These are phyloP conservation scores for Vitis hybrid DNA, from an alignment of 177 flowering plant species.

Conservation along the genomic window DNA sequence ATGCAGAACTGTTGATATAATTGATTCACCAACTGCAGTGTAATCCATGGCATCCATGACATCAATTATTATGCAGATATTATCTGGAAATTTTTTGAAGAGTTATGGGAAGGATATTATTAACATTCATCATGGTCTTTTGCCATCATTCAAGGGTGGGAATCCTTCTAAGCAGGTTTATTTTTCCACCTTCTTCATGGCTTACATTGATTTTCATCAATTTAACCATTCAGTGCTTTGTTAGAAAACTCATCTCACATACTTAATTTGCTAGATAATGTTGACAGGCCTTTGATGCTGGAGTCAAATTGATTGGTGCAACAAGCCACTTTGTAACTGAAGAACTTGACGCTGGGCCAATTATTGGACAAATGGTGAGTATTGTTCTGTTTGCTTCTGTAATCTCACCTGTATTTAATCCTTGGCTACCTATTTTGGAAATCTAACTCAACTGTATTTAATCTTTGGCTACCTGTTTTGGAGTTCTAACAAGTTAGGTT, in stretches of 20 bases:
- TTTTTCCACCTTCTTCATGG: slow-evolving; percentile 1
- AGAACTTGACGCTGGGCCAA: slow-evolving; percentile 89
- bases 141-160: slow-evolving; percentile 97
- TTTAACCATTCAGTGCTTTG: slow-evolving; percentile 1
- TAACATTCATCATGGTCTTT: slow-evolving; percentile 93
- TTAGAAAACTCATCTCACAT: slow-evolving; percentile 8
- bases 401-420: background rate
- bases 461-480: background rate
- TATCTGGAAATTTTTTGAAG: slow-evolving; percentile 67
- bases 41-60: background rate
- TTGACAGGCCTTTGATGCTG: slow-evolving; percentile 85
- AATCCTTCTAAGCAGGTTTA: slow-evolving; percentile 78
- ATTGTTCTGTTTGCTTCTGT: background rate
- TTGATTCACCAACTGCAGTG: background rate
- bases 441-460: background rate
- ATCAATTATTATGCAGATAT: slow-evolving; percentile 42
- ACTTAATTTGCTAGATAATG: slow-evolving; percentile 16
- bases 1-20: background rate
- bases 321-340: slow-evolving; percentile 95
- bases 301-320: slow-evolving; percentile 91
- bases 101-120: slow-evolving; percentile 77
- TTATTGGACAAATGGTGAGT: slow-evolving; percentile 91
- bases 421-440: background rate
- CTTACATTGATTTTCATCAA: background rate
- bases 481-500: background rate